Percentiles rank a stretch among this genome's conserved stretches.
Conservation (phyloP, 179 eudicot genomes). For the Spinacia oleracea region DNA sequence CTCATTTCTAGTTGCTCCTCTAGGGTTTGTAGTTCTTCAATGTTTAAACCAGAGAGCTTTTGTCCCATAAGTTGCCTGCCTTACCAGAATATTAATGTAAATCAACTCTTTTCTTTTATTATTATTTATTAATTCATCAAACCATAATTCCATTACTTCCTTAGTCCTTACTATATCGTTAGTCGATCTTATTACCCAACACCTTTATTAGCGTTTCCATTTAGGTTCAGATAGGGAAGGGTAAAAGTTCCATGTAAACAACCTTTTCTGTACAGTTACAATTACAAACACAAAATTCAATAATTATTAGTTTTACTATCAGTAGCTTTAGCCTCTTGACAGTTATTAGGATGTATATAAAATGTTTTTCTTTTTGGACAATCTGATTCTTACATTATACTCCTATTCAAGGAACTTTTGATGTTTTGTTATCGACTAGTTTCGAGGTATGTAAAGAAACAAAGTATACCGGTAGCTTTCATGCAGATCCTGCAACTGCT, state of each 20-base stretch:
- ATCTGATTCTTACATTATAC: background rate
- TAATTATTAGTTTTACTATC: no score
- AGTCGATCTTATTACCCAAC: no score
- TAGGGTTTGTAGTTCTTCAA: slow-evolving; percentile 39
- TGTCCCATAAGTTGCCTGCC: slow-evolving; percentile 50
- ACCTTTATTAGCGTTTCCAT: no score
- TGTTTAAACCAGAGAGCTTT: slow-evolving; percentile 39
- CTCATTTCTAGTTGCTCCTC: slow-evolving; percentile 46
- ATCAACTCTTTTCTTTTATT: background rate
- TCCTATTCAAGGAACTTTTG: no score
- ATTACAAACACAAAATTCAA: no score
- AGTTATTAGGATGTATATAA: no score
- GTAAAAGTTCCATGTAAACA: no score
- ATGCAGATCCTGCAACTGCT: slow-evolving; percentile 38
- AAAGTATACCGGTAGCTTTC: slow-evolving; percentile 43
- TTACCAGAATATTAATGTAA: slow-evolving; percentile 20
- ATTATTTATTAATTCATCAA: no score
- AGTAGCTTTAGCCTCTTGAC: no score
- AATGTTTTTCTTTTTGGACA: background rate
- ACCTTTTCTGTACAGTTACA: background rate
- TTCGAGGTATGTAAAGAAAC: background rate
- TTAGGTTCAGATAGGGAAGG: no score
- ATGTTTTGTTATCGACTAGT: background rate
- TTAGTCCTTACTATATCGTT: no score
- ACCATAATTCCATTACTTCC: no score